Conservation (phyloP, 2,329 filamentous ascomycete genomes). For the Trichoderma atrobrunneum region DNA sequence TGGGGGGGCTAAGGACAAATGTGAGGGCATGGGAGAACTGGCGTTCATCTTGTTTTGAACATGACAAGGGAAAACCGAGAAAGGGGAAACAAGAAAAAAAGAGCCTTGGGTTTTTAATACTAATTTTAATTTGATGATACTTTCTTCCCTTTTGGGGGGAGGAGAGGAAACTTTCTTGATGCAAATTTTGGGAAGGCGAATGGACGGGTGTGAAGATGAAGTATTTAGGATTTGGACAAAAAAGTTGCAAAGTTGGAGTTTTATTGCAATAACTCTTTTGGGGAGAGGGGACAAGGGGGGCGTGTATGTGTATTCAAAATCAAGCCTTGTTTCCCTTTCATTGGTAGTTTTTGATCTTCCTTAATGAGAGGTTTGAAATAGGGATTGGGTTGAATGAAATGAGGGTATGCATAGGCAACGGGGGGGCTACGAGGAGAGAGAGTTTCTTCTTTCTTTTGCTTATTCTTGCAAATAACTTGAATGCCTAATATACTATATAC, state of each 20-base stretch:
- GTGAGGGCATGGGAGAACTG: neutral
- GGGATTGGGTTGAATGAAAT: neutral
- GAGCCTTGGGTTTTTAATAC: slow-evolving; percentile 1
- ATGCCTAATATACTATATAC: neutral
- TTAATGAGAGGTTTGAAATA: neutral
- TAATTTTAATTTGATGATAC: slow-evolving; percentile 12
- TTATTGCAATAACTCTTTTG: neutral
- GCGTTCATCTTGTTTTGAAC: neutral
- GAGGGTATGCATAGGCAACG: neutral
- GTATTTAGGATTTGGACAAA: neutral
- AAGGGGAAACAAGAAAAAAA: neutral
- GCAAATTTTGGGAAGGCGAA: neutral
- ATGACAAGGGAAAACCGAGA: neutral
- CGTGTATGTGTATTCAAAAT: neutral
- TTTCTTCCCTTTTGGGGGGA: neutral
- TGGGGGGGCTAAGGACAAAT: too few relatives aligned
- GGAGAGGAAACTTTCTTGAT: neutral
- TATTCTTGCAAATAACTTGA: neutral
- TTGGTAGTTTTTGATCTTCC: neutral
- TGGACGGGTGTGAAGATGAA: neutral
- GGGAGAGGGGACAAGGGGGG: neutral
- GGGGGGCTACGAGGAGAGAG: neutral
- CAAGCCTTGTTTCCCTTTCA: neutral
- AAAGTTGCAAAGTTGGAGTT: neutral
- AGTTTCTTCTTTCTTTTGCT: neutral